phyloP scores from a whole-genome alignment of 805 yeast species.

The Candida sonorensis region DNA sequence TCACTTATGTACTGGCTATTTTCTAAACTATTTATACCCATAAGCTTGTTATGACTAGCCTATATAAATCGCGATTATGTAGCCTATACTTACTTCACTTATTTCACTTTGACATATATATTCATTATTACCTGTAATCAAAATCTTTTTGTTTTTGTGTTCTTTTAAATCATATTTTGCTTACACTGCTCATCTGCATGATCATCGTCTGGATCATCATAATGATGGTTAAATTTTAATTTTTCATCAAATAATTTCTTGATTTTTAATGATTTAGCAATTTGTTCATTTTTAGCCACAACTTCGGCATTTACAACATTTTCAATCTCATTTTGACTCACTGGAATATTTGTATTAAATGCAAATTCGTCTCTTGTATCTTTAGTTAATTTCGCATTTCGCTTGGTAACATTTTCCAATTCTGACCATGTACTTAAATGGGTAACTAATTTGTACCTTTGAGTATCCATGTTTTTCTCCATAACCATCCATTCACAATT shows the following conservation, averaged over 20 bases:
- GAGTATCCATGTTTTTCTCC: constrained; percentile 48
- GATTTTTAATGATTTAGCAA: constrained; percentile 36
- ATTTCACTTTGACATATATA: too few species aligned
- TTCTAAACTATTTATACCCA: too few species aligned
- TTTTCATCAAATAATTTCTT: constrained; percentile 30
- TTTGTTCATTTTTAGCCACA: constrained; percentile 32
- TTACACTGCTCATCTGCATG: constrained; percentile 13
- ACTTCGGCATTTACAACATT: constrained; percentile 37
- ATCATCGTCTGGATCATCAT: constrained; percentile 18
- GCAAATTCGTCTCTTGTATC: constrained; percentile 21
- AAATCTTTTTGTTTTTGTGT: too few species aligned
- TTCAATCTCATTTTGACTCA: constrained; percentile 18
- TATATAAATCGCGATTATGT: too few species aligned
- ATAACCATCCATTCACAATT: constrained; percentile 79
- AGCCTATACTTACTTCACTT: too few species aligned
- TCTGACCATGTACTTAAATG: constrained; percentile 70
- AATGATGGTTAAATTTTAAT: constrained; percentile 1
- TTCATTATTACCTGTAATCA: too few species aligned
- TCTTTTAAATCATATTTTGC: not conserved
- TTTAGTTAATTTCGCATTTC: constrained; percentile 16
- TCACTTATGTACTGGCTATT: too few species aligned
- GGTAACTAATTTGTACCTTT: constrained; percentile 53
- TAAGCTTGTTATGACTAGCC: too few species aligned
- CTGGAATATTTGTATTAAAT: constrained; percentile 17
- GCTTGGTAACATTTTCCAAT: constrained; percentile 26